A percentile compares a stretch with the other conserved stretches of the same genome.
Evolutionary conservation across 352 stramenopile species (phyloP).

Genomic region (Pilasporangium apinafurcum): DNA sequence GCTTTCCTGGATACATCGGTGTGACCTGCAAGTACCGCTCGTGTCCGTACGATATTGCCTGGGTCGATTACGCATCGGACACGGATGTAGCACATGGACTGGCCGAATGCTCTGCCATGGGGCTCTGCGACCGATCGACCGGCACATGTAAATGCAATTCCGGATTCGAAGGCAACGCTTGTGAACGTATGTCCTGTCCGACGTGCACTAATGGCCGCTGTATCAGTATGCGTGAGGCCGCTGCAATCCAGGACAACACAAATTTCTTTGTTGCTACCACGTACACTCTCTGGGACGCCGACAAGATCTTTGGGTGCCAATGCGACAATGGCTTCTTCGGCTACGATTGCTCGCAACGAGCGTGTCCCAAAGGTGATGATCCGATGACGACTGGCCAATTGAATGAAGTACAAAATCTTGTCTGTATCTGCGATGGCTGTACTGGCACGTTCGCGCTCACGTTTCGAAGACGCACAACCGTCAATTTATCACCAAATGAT

Average conservation of each 20-base stretch:
- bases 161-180: slow-evolving; percentile 73
- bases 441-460: slow-evolving; percentile 53
- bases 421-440: slow-evolving; percentile 46
- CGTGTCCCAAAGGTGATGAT: slow-evolving; percentile 57
- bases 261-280: slow-evolving; percentile 60
- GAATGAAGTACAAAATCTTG: slow-evolving; percentile 43
- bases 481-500: slow-evolving; percentile 31
- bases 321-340: slow-evolving; percentile 61
- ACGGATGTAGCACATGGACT: slow-evolving; percentile 63
- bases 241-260: slow-evolving; percentile 43
- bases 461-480: slow-evolving; percentile 53
- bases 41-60: slow-evolving; percentile 46
- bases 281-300: slow-evolving; percentile 64
- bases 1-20: slow-evolving; percentile 74
- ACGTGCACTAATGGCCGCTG: slow-evolving; percentile 62
- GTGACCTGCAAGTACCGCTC: slow-evolving; percentile 42
- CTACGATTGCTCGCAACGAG: slow-evolving; percentile 55
- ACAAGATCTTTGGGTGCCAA: slow-evolving; percentile 76
- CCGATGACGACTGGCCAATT: slow-evolving; percentile 30
- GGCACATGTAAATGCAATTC: slow-evolving; percentile 51
- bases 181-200: slow-evolving; percentile 57
- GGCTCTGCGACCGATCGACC: slow-evolving; percentile 65
- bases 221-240: slow-evolving; percentile 63
- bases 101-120: slow-evolving; percentile 84
- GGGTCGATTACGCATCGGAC: slow-evolving; percentile 54